These are phyloP conservation scores for Syzygium malaccense DNA, from an alignment of 441 rosid genomes.

Conservation along the genomic window DNA sequence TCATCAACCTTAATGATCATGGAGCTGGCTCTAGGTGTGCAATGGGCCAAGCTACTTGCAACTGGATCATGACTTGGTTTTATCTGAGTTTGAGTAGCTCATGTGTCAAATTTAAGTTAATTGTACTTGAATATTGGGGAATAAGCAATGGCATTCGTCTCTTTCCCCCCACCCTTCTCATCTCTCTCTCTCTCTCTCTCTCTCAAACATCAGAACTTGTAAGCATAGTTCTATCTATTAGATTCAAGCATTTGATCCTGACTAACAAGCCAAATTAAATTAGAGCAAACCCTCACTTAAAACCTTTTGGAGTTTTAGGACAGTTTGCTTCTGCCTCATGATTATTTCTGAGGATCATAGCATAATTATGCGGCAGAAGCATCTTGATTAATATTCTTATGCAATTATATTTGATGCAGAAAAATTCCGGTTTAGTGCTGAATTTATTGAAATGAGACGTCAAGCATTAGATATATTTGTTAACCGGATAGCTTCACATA, in stretches of 20 bases:
- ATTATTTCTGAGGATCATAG: neutral
- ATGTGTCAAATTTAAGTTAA: neutral
- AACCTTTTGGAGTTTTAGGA: neutral
- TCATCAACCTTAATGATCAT: neutral
- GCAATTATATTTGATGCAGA: slow-evolving; percentile 44
- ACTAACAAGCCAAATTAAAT: neutral
- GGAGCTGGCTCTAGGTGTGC: neutral
- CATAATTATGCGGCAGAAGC: neutral
- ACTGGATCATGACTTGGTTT: neutral
- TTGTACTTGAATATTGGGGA: neutral
- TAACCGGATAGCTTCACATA: slow-evolving; percentile 85
- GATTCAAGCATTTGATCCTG: neutral
- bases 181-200: neutral
- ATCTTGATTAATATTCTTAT: neutral
- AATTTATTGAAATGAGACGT: slow-evolving; percentile 96
- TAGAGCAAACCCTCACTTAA: neutral
- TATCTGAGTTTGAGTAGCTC: neutral
- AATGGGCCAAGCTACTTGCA: neutral
- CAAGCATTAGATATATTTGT: slow-evolving; percentile 85
- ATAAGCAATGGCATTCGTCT: neutral
- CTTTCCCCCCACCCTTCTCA: neutral
- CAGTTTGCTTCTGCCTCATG: neutral
- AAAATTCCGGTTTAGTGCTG: slow-evolving; percentile 96
- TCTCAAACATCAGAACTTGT: neutral
- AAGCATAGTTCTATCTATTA: neutral